Evolutionary conservation across 352 stramenopile species (phyloP).

Genomic region (Globisporangium middletonii): DNA sequence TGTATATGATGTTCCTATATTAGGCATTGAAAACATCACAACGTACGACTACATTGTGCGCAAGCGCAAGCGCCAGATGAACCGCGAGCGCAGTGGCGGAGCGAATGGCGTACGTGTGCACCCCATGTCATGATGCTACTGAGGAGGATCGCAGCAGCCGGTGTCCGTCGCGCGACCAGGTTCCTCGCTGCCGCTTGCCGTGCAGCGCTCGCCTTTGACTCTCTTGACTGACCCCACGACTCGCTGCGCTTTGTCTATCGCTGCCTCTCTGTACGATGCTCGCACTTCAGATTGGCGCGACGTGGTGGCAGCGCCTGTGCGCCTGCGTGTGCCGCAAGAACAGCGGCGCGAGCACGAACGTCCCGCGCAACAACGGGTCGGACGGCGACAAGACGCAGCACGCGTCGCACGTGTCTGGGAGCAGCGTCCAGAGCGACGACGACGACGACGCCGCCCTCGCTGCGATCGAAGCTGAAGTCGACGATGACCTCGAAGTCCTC

Average conservation of each 20-base stretch:
- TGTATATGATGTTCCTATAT: background rate
- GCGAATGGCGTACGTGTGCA: conserved; percentile 72
- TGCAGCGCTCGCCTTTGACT: no score
- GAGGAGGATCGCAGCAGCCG: background rate
- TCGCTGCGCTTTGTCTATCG: conserved; percentile 9
- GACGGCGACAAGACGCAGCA: conserved; percentile 41
- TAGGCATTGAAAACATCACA: conserved; percentile 76
- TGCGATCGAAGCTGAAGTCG: conserved; percentile 70
- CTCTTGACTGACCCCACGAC: background rate
- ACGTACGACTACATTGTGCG: conserved; percentile 88
- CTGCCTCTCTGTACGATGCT: conserved; percentile 12
- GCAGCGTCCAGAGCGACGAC: conserved; percentile 57
- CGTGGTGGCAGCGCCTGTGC: conserved; percentile 32
- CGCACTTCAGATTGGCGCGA: conserved; percentile 8
- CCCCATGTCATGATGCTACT: conserved; percentile 23
- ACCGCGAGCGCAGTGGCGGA: conserved; percentile 28
- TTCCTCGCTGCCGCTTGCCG: conserved; percentile 2
- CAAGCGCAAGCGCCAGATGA: conserved; percentile 70
- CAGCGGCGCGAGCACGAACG: conserved; percentile 9
- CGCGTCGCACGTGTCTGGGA: conserved; percentile 42
- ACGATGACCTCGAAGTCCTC: conserved; percentile 73
- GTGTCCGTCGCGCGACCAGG: conserved; percentile 9
- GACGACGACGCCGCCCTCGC: conserved; percentile 64
- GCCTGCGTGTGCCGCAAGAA: conserved; percentile 28
- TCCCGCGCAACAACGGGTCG: background rate